phyloP scores from a whole-genome alignment of 495 filamentous ascomycete species.

The Glutinoglossum americanum region DNA sequence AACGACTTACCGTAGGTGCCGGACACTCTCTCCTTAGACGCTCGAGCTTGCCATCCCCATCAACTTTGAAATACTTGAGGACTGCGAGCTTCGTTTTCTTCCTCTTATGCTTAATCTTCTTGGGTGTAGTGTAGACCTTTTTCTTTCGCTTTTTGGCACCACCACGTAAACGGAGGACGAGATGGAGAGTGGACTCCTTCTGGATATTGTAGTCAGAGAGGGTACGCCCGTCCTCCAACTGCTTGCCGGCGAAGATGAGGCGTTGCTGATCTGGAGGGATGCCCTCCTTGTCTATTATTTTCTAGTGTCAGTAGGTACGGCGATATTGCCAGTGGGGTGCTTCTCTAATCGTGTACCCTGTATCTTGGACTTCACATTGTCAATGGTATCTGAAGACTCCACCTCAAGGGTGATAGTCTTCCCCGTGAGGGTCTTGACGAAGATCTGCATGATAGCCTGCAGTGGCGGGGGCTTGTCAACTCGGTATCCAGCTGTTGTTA shows the following conservation, averaged over 20 bases:
- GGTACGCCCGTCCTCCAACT: slow-evolving; percentile 98
- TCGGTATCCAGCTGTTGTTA: too few species aligned
- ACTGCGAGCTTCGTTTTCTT: slow-evolving; percentile 99
- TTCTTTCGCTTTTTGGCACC: slow-evolving; percentile 98
- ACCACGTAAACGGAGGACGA: slow-evolving; percentile 95
- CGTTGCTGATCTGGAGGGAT: slow-evolving; percentile 99
- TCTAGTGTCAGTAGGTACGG: neutral
- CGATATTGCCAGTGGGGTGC: neutral
- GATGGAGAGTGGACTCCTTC: slow-evolving; percentile 98
- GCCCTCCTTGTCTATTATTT: slow-evolving; percentile 76
- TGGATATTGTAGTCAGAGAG: slow-evolving; percentile 99
- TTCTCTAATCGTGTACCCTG: slow-evolving; percentile 28
- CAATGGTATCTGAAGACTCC: slow-evolving; percentile 97
- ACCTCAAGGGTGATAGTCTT: slow-evolving; percentile 99
- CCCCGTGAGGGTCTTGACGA: slow-evolving; percentile 99
- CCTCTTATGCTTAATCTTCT: slow-evolving; percentile 99
- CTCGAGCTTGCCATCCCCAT: slow-evolving; percentile 98
- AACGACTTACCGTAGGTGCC: slow-evolving; percentile 54
- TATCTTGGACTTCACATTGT: slow-evolving; percentile 98
- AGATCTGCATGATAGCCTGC: slow-evolving; percentile 85
- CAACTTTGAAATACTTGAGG: slow-evolving; percentile 99
- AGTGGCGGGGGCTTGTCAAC: neutral
- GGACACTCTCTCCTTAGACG: slow-evolving; percentile 96
- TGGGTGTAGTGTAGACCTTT: slow-evolving; percentile 99
- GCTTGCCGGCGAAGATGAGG: slow-evolving; percentile 99